These are phyloP conservation scores for Kodamaea suecica DNA, from an alignment of 1,139 yeast species.

Conservation along the genomic window DNA sequence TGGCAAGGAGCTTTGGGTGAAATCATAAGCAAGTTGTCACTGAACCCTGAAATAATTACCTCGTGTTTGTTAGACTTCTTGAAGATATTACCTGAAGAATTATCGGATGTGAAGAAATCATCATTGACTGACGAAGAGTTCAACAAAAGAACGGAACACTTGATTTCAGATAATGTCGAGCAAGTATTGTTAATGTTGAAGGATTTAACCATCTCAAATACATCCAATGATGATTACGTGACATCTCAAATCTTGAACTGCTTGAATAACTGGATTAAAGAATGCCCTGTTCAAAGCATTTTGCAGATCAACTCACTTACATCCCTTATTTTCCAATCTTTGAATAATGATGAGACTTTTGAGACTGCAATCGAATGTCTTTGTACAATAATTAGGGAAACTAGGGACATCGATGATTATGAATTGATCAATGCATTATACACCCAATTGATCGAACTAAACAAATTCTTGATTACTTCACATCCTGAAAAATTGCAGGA, in stretches of 20 bases:
- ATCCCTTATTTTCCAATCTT: constrained; percentile 64
- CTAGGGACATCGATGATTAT: constrained; percentile 66
- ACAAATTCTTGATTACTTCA: constrained; percentile 40
- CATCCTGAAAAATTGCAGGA: constrained; percentile 50
- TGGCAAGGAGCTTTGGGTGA: constrained; percentile 78
- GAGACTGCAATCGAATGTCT: constrained; percentile 89
- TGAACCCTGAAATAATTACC: constrained; percentile 27
- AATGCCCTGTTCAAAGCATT: constrained; percentile 68
- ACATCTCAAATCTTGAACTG: constrained; percentile 59
- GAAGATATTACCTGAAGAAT: constrained; percentile 87
- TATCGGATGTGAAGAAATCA: constrained; percentile 71
- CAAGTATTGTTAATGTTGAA: constrained; percentile 62
- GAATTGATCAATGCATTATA: constrained; percentile 65
- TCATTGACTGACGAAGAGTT: constrained; percentile 83
- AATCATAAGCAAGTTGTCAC: constrained; percentile 51
- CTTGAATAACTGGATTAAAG: constrained; percentile 86
- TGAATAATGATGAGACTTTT: constrained; percentile 63
- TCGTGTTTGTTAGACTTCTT: constrained; percentile 69
- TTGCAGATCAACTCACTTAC: constrained; percentile 62
- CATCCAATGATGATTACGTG: constrained; percentile 16
- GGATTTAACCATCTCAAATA: constrained; percentile 37
- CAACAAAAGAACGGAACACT: constrained; percentile 55
- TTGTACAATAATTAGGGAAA: constrained; percentile 73
- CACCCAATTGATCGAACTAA: constrained; percentile 61
- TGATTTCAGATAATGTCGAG: constrained; percentile 66